Evolutionary conservation across 805 yeast genomes (phyloP), one percentile per base, ranked within the genome.

Genomic region (Teunomyces atbi): DNA sequence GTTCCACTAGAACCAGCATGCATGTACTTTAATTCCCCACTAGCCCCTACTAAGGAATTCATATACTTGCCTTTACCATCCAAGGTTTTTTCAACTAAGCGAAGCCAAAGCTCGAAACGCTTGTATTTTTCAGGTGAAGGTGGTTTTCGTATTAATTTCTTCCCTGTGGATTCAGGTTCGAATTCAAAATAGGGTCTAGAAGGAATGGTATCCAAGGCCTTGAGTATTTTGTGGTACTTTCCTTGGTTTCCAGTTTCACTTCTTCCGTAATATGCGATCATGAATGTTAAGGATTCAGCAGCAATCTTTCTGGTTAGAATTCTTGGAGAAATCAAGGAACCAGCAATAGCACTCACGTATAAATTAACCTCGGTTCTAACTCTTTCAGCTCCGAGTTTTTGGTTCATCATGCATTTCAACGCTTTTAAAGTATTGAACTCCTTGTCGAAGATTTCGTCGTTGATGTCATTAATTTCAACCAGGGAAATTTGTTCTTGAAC

Each of bases 11-110:
- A 42, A 4, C 69, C 69, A 5, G 65, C 57, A 48, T 61, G 62
- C 5, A 66, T 65, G 10, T 76, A 63, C 48, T 81, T 83, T 45
- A 82, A 76, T 54, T 92, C 97, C 7, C 85, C 94, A 48, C 89
- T 84, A 0, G 97, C 96, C 1, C 97, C 97, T 6, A 92, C 98
- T 57, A 85, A 65, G 0, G 97, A 88, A 8, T 97, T 96, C 77
- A 87, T 76, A 51, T 69, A 71, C 56, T 82, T 85, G 6, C 98
- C 98, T 55, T 91, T 77, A 2, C 97, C 97, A 46, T 83, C 89
- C 37, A 89, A 57, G 0, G 91, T 84, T 41, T 77, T 78, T 42
- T 77, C 84, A 3, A 89, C 83, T 10, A 81, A 68, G 41, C 70
- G 66, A 38, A 89, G 59, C 96, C 96, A 89, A 30, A 84, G 76